Percentiles rank a stretch among this genome's conserved stretches.
Conservation (phyloP, 2,329 filamentous ascomycete species). For the Aciculosporium take region DNA sequence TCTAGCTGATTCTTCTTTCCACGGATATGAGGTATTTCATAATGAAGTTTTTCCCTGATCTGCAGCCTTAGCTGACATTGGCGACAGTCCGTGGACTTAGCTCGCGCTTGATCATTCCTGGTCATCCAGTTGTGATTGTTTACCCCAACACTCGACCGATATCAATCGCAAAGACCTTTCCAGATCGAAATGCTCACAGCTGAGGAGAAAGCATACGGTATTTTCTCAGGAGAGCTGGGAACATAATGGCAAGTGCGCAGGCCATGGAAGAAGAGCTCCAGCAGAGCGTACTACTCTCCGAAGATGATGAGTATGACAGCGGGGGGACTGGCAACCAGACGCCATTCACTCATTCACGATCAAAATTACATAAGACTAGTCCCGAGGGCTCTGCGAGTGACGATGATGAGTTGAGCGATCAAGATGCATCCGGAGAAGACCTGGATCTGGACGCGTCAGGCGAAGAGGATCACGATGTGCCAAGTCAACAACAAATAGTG, state of each 20-base stretch:
- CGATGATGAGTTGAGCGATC: slow-evolving; percentile 24
- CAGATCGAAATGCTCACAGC: slow-evolving; percentile 18
- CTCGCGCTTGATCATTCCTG: slow-evolving; percentile 6
- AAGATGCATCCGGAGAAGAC: slow-evolving; percentile 26
- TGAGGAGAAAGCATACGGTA: slow-evolving; percentile 7
- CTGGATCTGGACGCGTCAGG: slow-evolving; percentile 29
- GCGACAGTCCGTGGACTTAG: slow-evolving; percentile 6
- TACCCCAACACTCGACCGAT: slow-evolving; percentile 11
- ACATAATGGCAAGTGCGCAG: slow-evolving; percentile 35
- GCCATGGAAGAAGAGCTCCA: slow-evolving; percentile 44
- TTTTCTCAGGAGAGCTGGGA: slow-evolving; percentile 13
- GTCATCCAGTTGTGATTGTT: slow-evolving; percentile 11
- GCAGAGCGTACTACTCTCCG: slow-evolving; percentile 38
- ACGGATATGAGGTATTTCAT: slow-evolving; percentile 4
- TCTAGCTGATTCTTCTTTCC: not conserved
- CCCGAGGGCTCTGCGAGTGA: slow-evolving; percentile 11
- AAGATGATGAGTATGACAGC: slow-evolving; percentile 30
- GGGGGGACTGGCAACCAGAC: slow-evolving; percentile 13
- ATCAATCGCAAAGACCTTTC: slow-evolving; percentile 10
- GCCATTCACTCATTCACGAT: not conserved
- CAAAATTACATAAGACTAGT: slow-evolving; percentile 9
- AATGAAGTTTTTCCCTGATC: too few species aligned
- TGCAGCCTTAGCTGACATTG: slow-evolving; percentile 3
- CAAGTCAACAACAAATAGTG: slow-evolving; percentile 15
- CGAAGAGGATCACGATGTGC: slow-evolving; percentile 24